Conservation (phyloP, 805 yeast species). For the Starmerella sirachaensis region DNA sequence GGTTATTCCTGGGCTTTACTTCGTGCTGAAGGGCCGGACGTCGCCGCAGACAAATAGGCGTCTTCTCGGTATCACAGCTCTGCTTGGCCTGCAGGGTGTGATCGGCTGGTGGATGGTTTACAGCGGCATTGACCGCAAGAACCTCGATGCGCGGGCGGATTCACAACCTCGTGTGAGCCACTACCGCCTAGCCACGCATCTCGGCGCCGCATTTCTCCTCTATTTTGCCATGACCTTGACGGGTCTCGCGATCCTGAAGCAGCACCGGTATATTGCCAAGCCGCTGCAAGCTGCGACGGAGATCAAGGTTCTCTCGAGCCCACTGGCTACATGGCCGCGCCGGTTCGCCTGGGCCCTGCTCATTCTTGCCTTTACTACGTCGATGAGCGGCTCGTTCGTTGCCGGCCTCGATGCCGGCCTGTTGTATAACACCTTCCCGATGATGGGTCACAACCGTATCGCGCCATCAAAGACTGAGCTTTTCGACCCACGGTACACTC, state of each 20-base stretch:
- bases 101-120: constrained; percentile 99
- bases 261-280: constrained; percentile 52
- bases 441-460: constrained; percentile 72
- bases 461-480: constrained; percentile 69
- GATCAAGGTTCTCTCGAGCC: constrained; percentile 49
- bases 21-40: constrained; percentile 53
- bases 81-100: constrained; percentile 86
- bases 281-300: constrained; percentile 46
- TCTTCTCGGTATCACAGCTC: constrained; percentile 56
- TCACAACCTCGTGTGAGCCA: constrained; percentile 97
- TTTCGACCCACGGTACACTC: constrained; percentile 57
- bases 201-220: constrained; percentile 82
- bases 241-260: constrained; percentile 72
- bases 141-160: constrained; percentile 55
- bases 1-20: constrained; percentile 74
- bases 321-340: constrained; percentile 48
- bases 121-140: constrained; percentile 78
- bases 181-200: constrained; percentile 83
- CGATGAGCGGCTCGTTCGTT: constrained; percentile 95
- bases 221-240: constrained; percentile 86
- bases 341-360: constrained; percentile 44
- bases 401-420: constrained; percentile 98
- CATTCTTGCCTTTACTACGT: constrained; percentile 68
- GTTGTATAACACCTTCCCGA: constrained; percentile 91
- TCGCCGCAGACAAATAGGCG: constrained; percentile 55